Conservation (phyloP, 768 basidiomycete species). For the Mycena capillaripes region DNA sequence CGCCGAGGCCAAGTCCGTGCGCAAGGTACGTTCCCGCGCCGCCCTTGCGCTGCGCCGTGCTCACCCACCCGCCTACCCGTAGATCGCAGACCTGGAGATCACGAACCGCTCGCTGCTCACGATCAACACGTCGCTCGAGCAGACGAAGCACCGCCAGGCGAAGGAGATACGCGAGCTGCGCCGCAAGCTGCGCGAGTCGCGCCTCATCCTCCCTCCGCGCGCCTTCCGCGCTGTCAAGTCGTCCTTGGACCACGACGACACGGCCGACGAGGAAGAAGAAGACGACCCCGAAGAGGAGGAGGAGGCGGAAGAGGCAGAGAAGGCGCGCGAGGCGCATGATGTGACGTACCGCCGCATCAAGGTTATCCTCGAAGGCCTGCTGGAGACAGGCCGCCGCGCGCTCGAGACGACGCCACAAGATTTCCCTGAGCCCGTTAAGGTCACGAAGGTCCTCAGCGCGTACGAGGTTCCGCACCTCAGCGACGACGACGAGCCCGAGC, state of each 20-base stretch:
- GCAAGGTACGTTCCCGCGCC: too few species aligned
- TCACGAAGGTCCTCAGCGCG: slow-evolving; percentile 79
- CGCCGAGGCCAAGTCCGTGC: too few species aligned
- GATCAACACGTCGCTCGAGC: slow-evolving; percentile 88
- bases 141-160: slow-evolving; percentile 82
- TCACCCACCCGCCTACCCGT: not conserved
- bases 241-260: slow-evolving; percentile 59
- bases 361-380: slow-evolving; percentile 71
- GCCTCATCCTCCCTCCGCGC: slow-evolving; percentile 81
- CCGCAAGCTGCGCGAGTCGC: slow-evolving; percentile 85
- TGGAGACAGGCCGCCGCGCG: slow-evolving; percentile 71
- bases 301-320: slow-evolving; percentile 52
- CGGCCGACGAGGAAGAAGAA: slow-evolving; percentile 61
- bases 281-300: slow-evolving; percentile 61
- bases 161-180: slow-evolving; percentile 90
- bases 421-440: slow-evolving; percentile 57
- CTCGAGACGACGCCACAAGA: slow-evolving; percentile 72
- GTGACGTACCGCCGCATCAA: slow-evolving; percentile 75
- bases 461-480: slow-evolving; percentile 67
- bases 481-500: slow-evolving; percentile 48
- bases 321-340: slow-evolving; percentile 57
- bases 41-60: too few species aligned
- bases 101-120: slow-evolving; percentile 88
- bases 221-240: slow-evolving; percentile 70
- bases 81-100: slow-evolving; percentile 96